A percentile compares a stretch with the other conserved stretches of the same genome.
Evolutionary conservation across 2,329 filamentous ascomycete species (phyloP).

Genomic region (Colletotrichum coccodes): DNA sequence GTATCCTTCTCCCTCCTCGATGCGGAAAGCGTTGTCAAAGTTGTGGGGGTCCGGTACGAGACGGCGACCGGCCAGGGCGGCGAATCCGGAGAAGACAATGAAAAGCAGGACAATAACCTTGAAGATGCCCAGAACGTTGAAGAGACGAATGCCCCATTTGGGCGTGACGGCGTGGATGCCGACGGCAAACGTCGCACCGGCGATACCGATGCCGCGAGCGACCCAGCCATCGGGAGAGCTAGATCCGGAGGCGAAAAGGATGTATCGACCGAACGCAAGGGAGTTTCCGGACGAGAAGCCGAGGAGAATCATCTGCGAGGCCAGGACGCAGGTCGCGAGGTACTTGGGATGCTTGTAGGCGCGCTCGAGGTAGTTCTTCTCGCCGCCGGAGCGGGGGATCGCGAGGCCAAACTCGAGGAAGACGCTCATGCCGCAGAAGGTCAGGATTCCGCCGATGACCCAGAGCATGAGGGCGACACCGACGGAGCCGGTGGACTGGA

Average conservation of each 20-base stretch:
- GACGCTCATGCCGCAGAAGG: slow-evolving; percentile 68
- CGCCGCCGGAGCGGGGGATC: slow-evolving; percentile 70
- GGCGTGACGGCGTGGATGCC: slow-evolving; percentile 62
- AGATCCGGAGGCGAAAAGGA: slow-evolving; percentile 63
- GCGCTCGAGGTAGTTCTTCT: slow-evolving; percentile 75
- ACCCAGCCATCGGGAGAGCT: slow-evolving; percentile 62
- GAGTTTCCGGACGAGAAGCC: slow-evolving; percentile 70
- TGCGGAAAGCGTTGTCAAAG: slow-evolving; percentile 64
- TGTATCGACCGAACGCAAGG: slow-evolving; percentile 67
- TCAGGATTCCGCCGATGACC: slow-evolving; percentile 55
- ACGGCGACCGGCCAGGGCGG: slow-evolving; percentile 61
- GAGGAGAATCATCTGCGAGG: slow-evolving; percentile 69
- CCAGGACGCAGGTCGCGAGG: slow-evolving; percentile 68
- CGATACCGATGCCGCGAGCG: slow-evolving; percentile 65
- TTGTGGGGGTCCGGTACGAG: slow-evolving; percentile 62
- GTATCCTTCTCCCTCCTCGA: slow-evolving; percentile 54
- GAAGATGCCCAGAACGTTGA: slow-evolving; percentile 69
- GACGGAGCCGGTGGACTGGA: slow-evolving; percentile 62
- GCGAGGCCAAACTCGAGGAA: slow-evolving; percentile 72
- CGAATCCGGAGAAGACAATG: slow-evolving; percentile 70
- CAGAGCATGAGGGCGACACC: slow-evolving; percentile 52
- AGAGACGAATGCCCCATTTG: slow-evolving; percentile 67
- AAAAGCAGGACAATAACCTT: slow-evolving; percentile 69
- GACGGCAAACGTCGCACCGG: slow-evolving; percentile 64
- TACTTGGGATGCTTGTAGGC: slow-evolving; percentile 68